Evolutionary conservation across 1,139 yeast genomes (phyloP), one percentile per base, ranked within the genome.

Genomic region (Candida glucosophila): DNA sequence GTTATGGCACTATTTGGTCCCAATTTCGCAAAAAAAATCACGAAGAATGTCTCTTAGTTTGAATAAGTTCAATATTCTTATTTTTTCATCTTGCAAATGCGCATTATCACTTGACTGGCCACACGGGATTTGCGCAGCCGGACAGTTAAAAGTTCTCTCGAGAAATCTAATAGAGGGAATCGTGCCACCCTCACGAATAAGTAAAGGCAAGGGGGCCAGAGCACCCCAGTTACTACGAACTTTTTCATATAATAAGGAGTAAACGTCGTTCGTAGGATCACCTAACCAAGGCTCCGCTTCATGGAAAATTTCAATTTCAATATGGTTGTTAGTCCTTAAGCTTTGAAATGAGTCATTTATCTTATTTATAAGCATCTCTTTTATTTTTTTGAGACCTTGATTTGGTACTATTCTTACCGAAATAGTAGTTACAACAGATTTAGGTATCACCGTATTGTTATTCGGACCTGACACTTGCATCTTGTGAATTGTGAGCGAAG

Each of bases 201-300:
- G 78, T 23, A 90, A 57, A 1, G 97, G 97, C 28, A 74, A 77
- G 3, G 55, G 47, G 16, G 66, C 64, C 4, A 61, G 61, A 51
- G 69, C 57, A 6, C 67, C 73, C 90, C 92, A 78, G 30, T 77
- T 77, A 5, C 56, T 48, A 22, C 56, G 51, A 18, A 88, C 59
- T 25, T 81, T 82, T 15, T 69, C 56, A 28, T 64, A 63, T 20
- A 88, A 57, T 6, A 79, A 62, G 38, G 70, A 64, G 49, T 82
- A 90, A 1, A 88, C 83, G 21, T 65, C 65, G 44, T 81, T 86
- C 7, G 64, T 51, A 4, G 90, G 81, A 40, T 90, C 86, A 4
- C 96, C 97, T 8, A 90, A 58, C 98, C 98, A 90, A 2, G 97
- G 94, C 43, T 88, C 97, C 0, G 95, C 94, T 43, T 80, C 90